Base-by-base conservation (phyloP, 1,139 yeast genomes). In the Nadsonia starkeyi-henricii region DNA sequence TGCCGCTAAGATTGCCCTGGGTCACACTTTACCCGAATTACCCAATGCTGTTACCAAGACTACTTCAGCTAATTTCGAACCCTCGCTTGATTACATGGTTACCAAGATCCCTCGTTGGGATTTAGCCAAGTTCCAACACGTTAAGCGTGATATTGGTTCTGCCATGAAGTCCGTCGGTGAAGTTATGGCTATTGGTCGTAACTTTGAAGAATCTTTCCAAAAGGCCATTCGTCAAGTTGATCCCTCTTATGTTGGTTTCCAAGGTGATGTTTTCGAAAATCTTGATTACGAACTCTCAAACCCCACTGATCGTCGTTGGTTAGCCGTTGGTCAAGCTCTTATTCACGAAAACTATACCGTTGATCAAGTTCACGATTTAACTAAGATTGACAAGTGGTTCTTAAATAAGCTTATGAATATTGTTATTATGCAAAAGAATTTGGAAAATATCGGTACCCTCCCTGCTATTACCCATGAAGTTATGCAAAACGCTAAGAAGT, bases 71-170 rank as follows among this genome's bases (percentile, higher is more conserved):
- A 85, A 86, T 69, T 91, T 91, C 65, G 98, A 91, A 69, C 98
- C 98, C 43, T 85, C 96, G 37, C 77, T 91, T 62, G 98, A 91
- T 69, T 91, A 91, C 68, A 80, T 88, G 74, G 98, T 91, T 50
- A 86, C 95, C 59, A 91, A 91, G 75, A 88, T 91, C 61, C 98
- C 98, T 60, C 81, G 96, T 70, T 91, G 98, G 98, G 98, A 91
- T 73, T 74, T 91, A 67, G 71, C 91, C 55, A 91, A 91, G 73
- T 91, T 91, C 74, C 93, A 85, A 66, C 94, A 86, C 63, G 97
- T 89, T 53, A 82, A 85, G 66, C 79, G 95, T 66, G 88, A 83
- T 58, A 83, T 89, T 63, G 95, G 96, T 45, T 85, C 96, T 28
- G 81, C 96, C 47, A 91, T 91, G 98, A 91, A 91, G 70, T 89